Evolutionary conservation across 306 rosid species (phyloP), one percentile per base, ranked within the genome.

Genomic region (Echinosophora koreensis): DNA sequence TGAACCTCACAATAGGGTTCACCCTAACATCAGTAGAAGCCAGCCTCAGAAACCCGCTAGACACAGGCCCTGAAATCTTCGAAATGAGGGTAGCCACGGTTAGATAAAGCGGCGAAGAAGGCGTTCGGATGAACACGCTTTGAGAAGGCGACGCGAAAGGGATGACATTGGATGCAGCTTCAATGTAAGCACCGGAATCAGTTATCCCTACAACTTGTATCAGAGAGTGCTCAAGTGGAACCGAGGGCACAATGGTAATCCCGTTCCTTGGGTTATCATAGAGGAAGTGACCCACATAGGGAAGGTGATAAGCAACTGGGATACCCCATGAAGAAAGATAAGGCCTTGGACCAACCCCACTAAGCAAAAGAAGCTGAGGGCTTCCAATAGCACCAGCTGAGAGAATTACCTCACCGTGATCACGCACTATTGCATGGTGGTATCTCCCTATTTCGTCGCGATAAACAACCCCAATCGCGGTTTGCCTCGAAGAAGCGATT

Each of bases 161-260:
- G 51, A 94, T 73, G 1, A 85, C 83, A 47, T 86, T 94, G 2
- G 97, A 92, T 0, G 98, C 93, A 39, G 98, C 94, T 82, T 94
- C 98, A 0, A 92, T 74, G 77, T 88, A 94, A 14, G 93, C 85
- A 10, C 98, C 97, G 1, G 92, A 87, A 2, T 88, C 81, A 0
- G 93, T 92, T 0, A 94, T 94, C 1, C 98, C 98, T 11, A 88
- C 98, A 1, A 94, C 98, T 59, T 92, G 97, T 35, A 94, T 94
- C 10, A 92, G 86, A 0, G 98, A 94, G 6, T 90, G 92, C 71
- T 94, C 98, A 12, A 92, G 66, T 1, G 93, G 95, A 61, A 80
- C 11, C 0, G 99, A 89, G 14, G 97, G 92, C 12, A 92, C 87
- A 17, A 96, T 56, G 1, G 94, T 91, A 37, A 96, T 87, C 0